Percentiles rank a stretch among this genome's conserved stretches.
Evolutionary conservation across 106 monocot genomes (phyloP).

Genomic region (Dactylorhiza incarnata): DNA sequence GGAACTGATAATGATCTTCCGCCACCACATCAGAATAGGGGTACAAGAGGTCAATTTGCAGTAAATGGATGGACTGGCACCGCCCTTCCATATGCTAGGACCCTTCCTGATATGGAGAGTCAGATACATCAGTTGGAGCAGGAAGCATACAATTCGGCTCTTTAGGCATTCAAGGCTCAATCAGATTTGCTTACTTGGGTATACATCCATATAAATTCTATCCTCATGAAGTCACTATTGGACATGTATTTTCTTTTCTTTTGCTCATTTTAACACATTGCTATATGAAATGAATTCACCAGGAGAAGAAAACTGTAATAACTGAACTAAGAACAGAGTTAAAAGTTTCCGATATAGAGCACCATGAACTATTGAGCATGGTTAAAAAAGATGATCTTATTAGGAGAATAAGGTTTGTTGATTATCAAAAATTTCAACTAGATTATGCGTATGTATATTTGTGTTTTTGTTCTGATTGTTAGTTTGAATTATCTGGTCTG

Average conservation of each 20-base stretch:
- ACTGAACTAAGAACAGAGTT: constrained; percentile 86
- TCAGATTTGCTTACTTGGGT: constrained; percentile 80
- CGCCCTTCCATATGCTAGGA: constrained; percentile 28
- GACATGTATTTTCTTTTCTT: not conserved
- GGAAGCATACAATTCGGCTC: constrained; percentile 62
- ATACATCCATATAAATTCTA: constrained; percentile 1
- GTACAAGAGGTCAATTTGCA: constrained; percentile 37
- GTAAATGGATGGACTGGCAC: constrained; percentile 36
- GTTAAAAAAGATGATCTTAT: constrained; percentile 80
- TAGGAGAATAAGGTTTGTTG: constrained; percentile 51
- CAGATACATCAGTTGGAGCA: constrained; percentile 68
- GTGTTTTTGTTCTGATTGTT: not conserved
- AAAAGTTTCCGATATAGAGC: constrained; percentile 74
- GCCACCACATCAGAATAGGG: constrained; percentile 40
- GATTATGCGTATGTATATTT: not conserved
- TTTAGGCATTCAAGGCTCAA: constrained; percentile 76
- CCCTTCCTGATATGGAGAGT: constrained; percentile 41
- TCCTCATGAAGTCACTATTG: not conserved
- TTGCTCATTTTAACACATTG: not conserved
- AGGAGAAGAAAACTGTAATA: constrained; percentile 90
- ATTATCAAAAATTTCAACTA: not conserved
- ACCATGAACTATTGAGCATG: constrained; percentile 54
- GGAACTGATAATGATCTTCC: constrained; percentile 89
- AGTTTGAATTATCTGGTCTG: constrained; percentile 2
- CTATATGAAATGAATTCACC: not conserved